These are phyloP conservation scores for Ceratobasidium sp. DNA, from an alignment of 1,284 basidiomycete species.

Conservation along the genomic window DNA sequence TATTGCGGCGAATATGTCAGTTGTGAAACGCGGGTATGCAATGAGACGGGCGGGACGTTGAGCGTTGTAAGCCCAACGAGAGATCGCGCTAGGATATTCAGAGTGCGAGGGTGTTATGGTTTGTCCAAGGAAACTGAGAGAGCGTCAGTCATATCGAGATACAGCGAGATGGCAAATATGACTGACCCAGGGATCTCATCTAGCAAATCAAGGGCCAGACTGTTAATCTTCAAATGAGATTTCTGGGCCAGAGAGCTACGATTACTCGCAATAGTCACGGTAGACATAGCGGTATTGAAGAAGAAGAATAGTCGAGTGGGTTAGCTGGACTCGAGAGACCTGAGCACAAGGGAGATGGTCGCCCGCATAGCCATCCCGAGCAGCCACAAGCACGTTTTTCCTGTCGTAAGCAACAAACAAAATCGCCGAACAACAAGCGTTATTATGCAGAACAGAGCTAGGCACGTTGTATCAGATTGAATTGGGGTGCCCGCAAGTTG, in stretches of 20 bases:
- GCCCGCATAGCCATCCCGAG: too few species aligned
- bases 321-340: too few species aligned
- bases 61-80: conserved; percentile 36
- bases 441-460: too few species aligned
- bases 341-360: too few species aligned
- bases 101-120: conserved; percentile 7
- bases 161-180: too few species aligned
- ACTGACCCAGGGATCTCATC: conserved; percentile 17
- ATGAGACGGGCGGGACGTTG: conserved; percentile 33
- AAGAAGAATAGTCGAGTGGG: too few species aligned
- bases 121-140: conserved; percentile 6
- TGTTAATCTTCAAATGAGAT: background rate
- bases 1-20: conserved; percentile 26
- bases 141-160: background rate
- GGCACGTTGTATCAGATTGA: too few species aligned
- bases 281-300: background rate
- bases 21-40: conserved; percentile 23
- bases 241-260: background rate
- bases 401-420: too few species aligned
- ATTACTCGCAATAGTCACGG: background rate
- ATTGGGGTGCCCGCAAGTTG: too few species aligned
- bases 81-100: background rate
- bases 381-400: too few species aligned
- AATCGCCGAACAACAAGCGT: too few species aligned
- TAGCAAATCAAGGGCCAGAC: background rate